Conservation (phyloP, 441 rosid genomes). For the Dalechampia spathulata region DNA sequence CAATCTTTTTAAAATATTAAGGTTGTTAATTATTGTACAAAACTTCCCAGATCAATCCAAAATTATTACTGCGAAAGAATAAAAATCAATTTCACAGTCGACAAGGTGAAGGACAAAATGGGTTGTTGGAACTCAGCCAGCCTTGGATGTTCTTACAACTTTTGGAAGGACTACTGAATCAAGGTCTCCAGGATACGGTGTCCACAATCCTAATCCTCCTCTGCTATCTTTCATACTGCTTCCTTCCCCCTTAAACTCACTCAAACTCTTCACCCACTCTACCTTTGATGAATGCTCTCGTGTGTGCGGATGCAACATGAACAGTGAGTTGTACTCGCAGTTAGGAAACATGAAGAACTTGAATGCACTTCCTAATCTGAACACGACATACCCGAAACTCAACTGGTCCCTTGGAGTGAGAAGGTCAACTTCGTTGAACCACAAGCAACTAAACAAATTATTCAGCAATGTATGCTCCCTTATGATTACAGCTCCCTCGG, state of each 20-base stretch:
- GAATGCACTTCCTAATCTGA: constrained; percentile 58
- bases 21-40: too few relatives aligned
- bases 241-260: constrained; percentile 71
- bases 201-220: constrained; percentile 96
- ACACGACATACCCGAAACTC: constrained; percentile 83
- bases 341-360: constrained; percentile 86
- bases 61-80: too few relatives aligned
- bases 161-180: constrained; percentile 56
- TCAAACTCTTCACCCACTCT: constrained; percentile 80
- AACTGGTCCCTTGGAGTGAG: constrained; percentile 95
- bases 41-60: too few relatives aligned
- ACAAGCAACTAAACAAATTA: constrained; percentile 83
- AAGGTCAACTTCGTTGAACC: constrained; percentile 96
- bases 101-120: too few relatives aligned
- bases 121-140: too few relatives aligned
- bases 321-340: constrained; percentile 87
- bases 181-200: constrained; percentile 84
- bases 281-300: constrained; percentile 94
- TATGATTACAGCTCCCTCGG: constrained; percentile 90
- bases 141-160: constrained; percentile 80
- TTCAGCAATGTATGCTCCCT: constrained; percentile 76
- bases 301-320: constrained; percentile 76
- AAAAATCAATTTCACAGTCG: too few relatives aligned
- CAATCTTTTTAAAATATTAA: too few relatives aligned
- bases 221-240: constrained; percentile 74